Conservation (phyloP, 176 grass and related monocot species). For the Rhynchospora pubera region DNA sequence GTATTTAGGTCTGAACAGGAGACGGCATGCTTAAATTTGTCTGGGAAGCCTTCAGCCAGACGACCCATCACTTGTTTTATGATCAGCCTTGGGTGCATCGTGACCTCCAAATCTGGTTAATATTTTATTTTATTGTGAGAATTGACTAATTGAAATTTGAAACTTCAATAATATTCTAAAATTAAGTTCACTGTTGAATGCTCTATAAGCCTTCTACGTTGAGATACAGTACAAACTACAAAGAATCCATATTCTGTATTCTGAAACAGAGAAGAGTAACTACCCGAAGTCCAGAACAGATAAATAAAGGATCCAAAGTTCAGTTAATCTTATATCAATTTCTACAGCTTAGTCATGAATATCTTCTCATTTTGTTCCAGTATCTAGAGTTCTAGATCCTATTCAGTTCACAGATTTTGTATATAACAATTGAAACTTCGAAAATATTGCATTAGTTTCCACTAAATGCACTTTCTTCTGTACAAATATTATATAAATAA, state of each 20-base stretch:
- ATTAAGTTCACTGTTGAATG: neutral
- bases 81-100: slow-evolving; percentile 15
- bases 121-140: neutral
- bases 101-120: slow-evolving; percentile 24
- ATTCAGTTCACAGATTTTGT: neutral
- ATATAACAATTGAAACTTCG: neutral
- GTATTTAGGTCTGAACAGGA: neutral
- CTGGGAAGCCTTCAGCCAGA: slow-evolving; percentile 18
- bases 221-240: neutral
- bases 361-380: neutral
- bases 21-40: neutral
- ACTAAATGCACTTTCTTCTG: neutral
- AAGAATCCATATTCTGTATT: neutral
- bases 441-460: neutral
- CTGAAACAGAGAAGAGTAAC: neutral
- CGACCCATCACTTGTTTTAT: neutral
- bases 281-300: neutral
- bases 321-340: neutral
- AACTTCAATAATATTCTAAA: neutral
- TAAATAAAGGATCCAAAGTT: neutral
- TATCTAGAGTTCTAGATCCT: neutral
- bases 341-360: neutral
- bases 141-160: neutral
- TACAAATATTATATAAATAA: neutral
- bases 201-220: neutral